Conservation (phyloP, 305 asterid genomes). For the Fraxinus ornus region DNA sequence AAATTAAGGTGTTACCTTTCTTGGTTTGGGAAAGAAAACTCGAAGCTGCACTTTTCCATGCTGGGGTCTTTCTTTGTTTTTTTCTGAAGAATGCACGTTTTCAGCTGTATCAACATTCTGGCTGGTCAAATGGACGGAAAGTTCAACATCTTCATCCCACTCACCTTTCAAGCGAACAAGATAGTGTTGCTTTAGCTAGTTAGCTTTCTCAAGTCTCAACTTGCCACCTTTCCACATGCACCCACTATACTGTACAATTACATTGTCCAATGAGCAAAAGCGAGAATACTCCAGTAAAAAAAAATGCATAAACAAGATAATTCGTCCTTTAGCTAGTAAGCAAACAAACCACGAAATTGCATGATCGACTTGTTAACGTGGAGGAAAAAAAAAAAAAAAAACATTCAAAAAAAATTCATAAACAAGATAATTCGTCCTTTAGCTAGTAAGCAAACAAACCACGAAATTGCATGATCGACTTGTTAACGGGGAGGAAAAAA, state of each 20-base stretch:
- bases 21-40: no score
- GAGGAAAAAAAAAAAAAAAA: no score
- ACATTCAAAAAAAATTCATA: no score
- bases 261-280: slow-evolving; percentile 3
- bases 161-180: slow-evolving; percentile 40
- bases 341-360: not conserved
- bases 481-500: no score
- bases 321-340: slow-evolving; percentile 8
- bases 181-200: slow-evolving; percentile 43
- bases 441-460: no score
- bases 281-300: not conserved
- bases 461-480: no score
- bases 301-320: not conserved
- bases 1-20: no score
- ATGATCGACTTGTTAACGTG: not conserved
- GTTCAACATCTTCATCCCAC: no score
- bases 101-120: slow-evolving; percentile 25
- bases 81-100: slow-evolving; percentile 27
- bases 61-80: slow-evolving; percentile 34
- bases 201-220: slow-evolving; percentile 87
- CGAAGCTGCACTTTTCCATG: slow-evolving; percentile 36
- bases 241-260: slow-evolving; percentile 67
- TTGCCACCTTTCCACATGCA: slow-evolving; percentile 91
- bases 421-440: no score
- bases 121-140: slow-evolving; percentile 21